Evolutionary conservation across 495 filamentous ascomycete genomes (phyloP), one percentile per base, ranked within the genome.

Genomic region (Physcia stellaris): DNA sequence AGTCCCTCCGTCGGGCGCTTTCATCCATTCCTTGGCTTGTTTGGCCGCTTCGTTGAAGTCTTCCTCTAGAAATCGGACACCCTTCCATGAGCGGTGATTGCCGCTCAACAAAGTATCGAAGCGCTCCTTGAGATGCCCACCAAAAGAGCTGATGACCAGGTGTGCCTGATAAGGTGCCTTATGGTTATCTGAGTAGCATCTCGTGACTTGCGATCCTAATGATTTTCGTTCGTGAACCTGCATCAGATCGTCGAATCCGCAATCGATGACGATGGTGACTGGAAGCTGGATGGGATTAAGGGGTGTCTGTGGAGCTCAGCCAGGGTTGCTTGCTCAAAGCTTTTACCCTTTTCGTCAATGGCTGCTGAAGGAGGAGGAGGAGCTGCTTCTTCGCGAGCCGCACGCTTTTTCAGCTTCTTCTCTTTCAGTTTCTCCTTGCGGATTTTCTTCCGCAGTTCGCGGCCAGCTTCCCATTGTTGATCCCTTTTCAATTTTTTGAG

Each of bases 221-320:
- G 86, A 94, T 6, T 81, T 75, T 13, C 83, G 63, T 52, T 99
- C 92, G 37, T 79, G 74, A 0, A 81, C 75, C 20, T 61, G 64
- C 90, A 99, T 99, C 49, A 88, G 63, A 9, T 81, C 70, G 46
- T 99, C 85, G 46, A 88, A 99, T 43, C 81, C 76, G 55, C 92
- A 96, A 56, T 99, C 90, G 46, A 99, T 58, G 26, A 99, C 61
- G 46, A 96, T 51, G 0, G 83, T 70, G 5, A 96, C 57, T 2
- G 88, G 87, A 5, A 86, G 60, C 44, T 70, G 61, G 29, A 62
- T 56, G 19, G 63, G 60, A 37, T 52, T 54, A 24, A 42, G n/a
- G n/a, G n/a, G n/a, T n/a, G 26, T 28, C 26, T 13, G 26, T 7
- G 26, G 13, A 28, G 26, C 26, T 33, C 52, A 60, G 37, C 51